Conservation (phyloP, 306 rosid species). For the Inga leiocalycina region DNA sequence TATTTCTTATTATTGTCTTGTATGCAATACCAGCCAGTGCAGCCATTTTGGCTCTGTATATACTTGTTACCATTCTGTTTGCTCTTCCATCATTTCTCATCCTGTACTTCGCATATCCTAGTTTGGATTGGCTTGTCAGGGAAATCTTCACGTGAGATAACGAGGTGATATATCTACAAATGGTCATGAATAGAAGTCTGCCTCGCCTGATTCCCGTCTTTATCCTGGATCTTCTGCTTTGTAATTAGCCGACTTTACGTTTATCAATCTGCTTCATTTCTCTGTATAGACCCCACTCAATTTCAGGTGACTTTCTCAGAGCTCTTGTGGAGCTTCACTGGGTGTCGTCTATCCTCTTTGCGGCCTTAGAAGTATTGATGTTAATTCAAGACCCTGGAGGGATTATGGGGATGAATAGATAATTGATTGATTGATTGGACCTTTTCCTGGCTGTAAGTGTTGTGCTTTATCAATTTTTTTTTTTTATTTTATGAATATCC, state of each 20-base stretch:
- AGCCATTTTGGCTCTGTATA: conserved; percentile 77
- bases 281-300: conserved; percentile 14
- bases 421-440: neutral
- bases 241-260: conserved; percentile 42
- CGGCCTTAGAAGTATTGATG: conserved; percentile 16
- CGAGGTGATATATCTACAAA: conserved; percentile 19
- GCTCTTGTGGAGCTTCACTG: conserved; percentile 36
- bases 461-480: conserved; percentile 7
- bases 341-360: conserved; percentile 26
- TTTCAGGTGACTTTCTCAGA: conserved; percentile 10
- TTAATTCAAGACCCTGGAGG: conserved; percentile 26
- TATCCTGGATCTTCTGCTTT: conserved; percentile 30
- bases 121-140: conserved; percentile 96
- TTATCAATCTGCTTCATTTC: conserved; percentile 32
- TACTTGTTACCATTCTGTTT: conserved; percentile 79
- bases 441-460: conserved; percentile 28
- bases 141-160: conserved; percentile 71
- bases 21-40: conserved; percentile 98
- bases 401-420: conserved; percentile 16
- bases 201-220: conserved; percentile 31
- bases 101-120: conserved; percentile 91
- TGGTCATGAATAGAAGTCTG: conserved; percentile 40
- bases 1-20: conserved; percentile 77
- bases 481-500: neutral
- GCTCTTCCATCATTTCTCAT: conserved; percentile 92